Percentiles rank a stretch among this genome's conserved stretches.
Conservation (phyloP, 805 yeast species). For the Yarrowia sp. region DNA sequence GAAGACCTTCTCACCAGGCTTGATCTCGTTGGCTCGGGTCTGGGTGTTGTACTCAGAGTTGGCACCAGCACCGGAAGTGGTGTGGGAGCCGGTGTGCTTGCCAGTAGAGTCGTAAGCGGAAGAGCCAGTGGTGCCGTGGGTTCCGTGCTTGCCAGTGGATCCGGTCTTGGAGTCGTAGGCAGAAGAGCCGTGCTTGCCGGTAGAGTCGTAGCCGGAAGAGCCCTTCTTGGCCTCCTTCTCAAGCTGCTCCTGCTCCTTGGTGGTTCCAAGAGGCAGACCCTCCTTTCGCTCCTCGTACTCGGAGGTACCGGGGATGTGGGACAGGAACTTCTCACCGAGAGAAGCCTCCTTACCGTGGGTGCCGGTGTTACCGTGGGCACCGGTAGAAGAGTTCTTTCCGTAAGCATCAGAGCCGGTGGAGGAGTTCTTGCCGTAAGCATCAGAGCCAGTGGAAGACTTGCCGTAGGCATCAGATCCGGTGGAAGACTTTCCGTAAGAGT, state of each 20-base stretch:
- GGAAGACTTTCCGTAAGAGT: background rate
- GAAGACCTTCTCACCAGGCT: constrained; percentile 33
- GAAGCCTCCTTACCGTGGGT: constrained; percentile 19
- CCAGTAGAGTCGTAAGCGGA: constrained; percentile 26
- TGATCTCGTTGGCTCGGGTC: background rate
- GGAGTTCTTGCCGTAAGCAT: background rate
- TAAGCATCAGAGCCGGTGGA: background rate
- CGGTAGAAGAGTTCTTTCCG: constrained; percentile 18
- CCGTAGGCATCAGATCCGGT: background rate
- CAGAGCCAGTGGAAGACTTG: constrained; percentile 6
- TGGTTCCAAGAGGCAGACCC: constrained; percentile 15
- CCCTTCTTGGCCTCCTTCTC: constrained; percentile 20
- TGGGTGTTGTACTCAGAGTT: constrained; percentile 22
- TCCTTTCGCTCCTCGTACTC: constrained; percentile 39
- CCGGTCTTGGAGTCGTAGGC: constrained; percentile 14
- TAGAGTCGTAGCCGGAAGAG: constrained; percentile 10
- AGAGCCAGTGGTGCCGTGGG: background rate
- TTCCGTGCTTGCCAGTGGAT: constrained; percentile 1
- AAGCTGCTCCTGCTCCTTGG: constrained; percentile 29
- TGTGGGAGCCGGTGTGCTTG: constrained; percentile 14
- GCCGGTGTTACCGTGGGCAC: background rate
- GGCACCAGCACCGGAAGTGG: constrained; percentile 14
- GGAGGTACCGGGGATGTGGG: constrained; percentile 35
- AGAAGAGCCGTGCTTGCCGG: constrained; percentile 22
- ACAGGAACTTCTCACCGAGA: constrained; percentile 16